phyloP scores from a whole-genome alignment of 495 filamentous ascomycete species.

The Durotheca rogersii region DNA sequence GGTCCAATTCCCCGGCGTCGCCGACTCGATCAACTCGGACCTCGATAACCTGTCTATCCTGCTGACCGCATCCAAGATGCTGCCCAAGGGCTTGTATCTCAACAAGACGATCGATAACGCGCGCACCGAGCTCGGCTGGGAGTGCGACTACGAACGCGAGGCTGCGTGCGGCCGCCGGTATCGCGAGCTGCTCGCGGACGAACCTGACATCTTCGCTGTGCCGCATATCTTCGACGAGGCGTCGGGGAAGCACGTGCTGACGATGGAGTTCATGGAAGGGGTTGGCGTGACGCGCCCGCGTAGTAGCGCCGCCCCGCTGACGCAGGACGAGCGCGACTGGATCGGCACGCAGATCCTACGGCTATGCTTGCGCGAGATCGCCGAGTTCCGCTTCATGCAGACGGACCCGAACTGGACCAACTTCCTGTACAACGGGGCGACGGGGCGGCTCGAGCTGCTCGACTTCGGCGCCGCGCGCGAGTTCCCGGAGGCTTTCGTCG shows the following conservation, averaged over 20 bases:
- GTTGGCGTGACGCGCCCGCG: conserved; percentile 92
- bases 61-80: conserved; percentile 80
- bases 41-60: conserved; percentile 89
- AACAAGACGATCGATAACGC: conserved; percentile 98
- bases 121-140: conserved; percentile 89
- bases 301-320: conserved; percentile 56
- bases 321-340: conserved; percentile 84
- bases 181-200: conserved; percentile 66
- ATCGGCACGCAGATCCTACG: conserved; percentile 90
- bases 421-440: conserved; percentile 81
- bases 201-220: conserved; percentile 71
- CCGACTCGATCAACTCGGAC: conserved; percentile 92
- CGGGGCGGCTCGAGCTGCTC: conserved; percentile 79
- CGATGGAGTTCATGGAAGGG: conserved; percentile 88
- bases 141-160: conserved; percentile 93
- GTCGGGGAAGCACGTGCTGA: conserved; percentile 82
- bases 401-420: conserved; percentile 99
- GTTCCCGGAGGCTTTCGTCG: conserved; percentile 76
- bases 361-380: conserved; percentile 89
- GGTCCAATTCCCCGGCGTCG: conserved; percentile 96
- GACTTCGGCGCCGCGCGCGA: conserved; percentile 94
- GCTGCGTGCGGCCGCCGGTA: conserved; percentile 77
- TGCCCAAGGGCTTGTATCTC: conserved; percentile 90
- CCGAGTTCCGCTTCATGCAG: conserved; percentile 96
- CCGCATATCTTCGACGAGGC: conserved; percentile 77